These are phyloP conservation scores for Colletotrichum orchidophilum DNA, from an alignment of 2,329 filamentous ascomycete genomes.

Conservation along the genomic window DNA sequence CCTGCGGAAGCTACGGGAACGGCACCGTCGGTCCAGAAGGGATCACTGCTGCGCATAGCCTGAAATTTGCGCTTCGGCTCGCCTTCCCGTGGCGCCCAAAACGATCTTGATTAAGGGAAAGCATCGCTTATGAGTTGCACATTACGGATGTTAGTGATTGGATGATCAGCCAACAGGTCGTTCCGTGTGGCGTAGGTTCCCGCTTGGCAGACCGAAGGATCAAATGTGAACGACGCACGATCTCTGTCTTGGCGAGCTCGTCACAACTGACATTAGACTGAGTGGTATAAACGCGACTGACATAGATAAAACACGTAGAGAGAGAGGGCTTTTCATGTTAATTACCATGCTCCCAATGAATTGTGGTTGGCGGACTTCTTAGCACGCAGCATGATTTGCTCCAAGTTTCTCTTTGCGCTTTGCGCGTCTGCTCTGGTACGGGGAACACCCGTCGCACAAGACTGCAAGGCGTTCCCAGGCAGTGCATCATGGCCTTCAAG, in stretches of 20 bases:
- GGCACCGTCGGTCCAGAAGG: not conserved
- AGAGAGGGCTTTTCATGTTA: not conserved
- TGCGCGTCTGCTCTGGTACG: not conserved
- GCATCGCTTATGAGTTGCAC: not conserved
- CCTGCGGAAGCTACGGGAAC: not conserved
- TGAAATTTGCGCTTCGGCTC: not conserved
- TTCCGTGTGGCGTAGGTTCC: not conserved
- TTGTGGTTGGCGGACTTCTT: not conserved
- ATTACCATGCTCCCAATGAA: not conserved
- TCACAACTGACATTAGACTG: not conserved
- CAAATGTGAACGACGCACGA: too few relatives aligned
- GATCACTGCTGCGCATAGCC: not conserved
- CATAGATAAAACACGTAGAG: not conserved
- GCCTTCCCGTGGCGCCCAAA: not conserved
- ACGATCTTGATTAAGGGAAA: too few relatives aligned
- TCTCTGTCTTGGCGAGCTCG: not conserved
- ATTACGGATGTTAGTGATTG: not conserved
- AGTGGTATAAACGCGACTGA: not conserved
- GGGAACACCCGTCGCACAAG: not conserved
- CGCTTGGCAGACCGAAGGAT: not conserved
- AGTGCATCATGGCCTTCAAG: conserved; percentile 57
- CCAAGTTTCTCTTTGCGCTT: not conserved
- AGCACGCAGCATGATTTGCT: not conserved
- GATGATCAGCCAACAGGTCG: not conserved
- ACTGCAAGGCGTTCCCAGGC: conserved; percentile 59